Percentiles rank a stretch among this genome's conserved stretches.
phyloP scores from a whole-genome alignment of 306 rosid species.

The Oemleria cerasiformis region DNA sequence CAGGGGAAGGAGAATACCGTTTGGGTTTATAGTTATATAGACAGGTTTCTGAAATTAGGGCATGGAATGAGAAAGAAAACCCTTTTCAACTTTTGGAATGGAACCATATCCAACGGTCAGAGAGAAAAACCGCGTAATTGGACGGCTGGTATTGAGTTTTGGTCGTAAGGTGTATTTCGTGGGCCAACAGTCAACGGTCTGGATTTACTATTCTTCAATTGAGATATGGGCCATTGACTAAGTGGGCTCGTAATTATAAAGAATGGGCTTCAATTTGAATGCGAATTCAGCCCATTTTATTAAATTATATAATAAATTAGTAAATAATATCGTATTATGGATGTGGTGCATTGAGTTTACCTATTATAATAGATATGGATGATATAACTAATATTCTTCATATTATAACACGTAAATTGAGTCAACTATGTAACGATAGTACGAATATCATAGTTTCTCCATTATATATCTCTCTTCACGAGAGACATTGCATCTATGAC shows the following conservation, averaged over 20 bases:
- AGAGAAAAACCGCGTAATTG: neutral
- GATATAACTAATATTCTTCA: too few species aligned
- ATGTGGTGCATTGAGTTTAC: too few species aligned
- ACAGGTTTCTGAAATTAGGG: conserved; percentile 34
- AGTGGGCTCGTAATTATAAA: neutral
- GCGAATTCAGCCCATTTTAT: too few species aligned
- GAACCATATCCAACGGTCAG: neutral
- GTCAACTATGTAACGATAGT: too few species aligned
- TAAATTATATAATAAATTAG: too few species aligned
- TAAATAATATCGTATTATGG: too few species aligned
- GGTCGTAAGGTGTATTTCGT: neutral
- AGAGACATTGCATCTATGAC: too few species aligned
- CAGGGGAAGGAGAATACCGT: neutral
- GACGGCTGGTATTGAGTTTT: neutral
- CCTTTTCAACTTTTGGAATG: neutral
- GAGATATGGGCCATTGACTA: neutral
- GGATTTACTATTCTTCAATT: neutral
- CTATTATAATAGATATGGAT: too few species aligned
- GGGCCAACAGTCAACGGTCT: neutral
- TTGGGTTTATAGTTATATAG: conserved; percentile 29
- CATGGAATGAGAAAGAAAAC: conserved; percentile 1
- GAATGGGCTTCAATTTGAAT: too few species aligned
- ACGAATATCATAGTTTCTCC: too few species aligned
- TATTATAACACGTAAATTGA: too few species aligned
- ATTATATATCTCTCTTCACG: too few species aligned